A percentile compares a stretch with the other conserved stretches of the same genome.
These are phyloP conservation scores for Apostasia ramifera DNA, from an alignment of 106 monocot genomes.

Conservation along the genomic window DNA sequence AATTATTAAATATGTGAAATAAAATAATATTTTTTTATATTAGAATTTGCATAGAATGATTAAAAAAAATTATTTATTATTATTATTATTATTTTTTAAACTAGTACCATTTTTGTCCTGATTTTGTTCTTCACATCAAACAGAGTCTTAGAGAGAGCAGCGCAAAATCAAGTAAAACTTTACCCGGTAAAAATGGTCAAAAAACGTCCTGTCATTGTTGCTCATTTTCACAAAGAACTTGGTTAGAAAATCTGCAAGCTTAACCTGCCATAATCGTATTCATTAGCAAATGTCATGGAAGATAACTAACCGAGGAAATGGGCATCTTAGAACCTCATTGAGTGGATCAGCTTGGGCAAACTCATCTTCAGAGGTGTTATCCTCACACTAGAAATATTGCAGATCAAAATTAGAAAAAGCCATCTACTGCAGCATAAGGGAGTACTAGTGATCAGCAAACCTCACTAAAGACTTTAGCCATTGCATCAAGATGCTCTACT, in stretches of 20 bases:
- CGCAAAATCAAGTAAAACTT: not conserved
- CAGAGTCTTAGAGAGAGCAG: not conserved
- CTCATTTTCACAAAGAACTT: constrained; percentile 45
- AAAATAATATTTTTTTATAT: too few species aligned
- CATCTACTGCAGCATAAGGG: not conserved
- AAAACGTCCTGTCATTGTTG: constrained; percentile 40
- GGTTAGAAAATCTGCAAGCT: constrained; percentile 49
- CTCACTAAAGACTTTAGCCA: constrained; percentile 73
- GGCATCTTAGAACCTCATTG: constrained; percentile 55
- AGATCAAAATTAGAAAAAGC: not conserved
- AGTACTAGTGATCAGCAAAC: constrained; percentile 12
- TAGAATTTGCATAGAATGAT: too few species aligned
- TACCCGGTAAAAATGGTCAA: constrained; percentile 75
- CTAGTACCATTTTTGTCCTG: not conserved
- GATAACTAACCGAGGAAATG: not conserved
- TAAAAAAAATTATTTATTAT: too few species aligned
- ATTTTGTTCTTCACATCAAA: not conserved
- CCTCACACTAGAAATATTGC: constrained; percentile 36
- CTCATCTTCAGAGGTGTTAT: constrained; percentile 55
- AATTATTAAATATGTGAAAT: too few species aligned
- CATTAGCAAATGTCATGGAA: not conserved
- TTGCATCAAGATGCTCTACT: constrained; percentile 64
- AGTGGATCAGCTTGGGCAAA: constrained; percentile 69
- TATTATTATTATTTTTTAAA: too few species aligned
- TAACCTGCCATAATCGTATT: constrained; percentile 44